A percentile compares a stretch with the other conserved stretches of the same genome.
Evolutionary conservation across 2,329 filamentous ascomycete genomes (phyloP).

Genomic region (Pseudogymnoascus sp.): DNA sequence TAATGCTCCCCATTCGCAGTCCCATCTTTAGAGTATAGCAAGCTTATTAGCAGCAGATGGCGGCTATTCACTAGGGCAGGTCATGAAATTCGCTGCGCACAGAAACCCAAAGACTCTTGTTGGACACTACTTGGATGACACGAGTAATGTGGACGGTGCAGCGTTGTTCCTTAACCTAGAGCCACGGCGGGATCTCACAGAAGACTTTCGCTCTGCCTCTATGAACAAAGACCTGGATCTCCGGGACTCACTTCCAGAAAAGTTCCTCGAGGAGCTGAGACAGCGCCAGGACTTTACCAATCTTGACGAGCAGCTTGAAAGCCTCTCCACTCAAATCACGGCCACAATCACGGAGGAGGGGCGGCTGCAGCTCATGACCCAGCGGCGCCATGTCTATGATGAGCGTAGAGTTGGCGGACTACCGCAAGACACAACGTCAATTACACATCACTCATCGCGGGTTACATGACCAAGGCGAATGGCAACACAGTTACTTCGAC

Average conservation of each 20-base stretch:
- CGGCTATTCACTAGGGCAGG: neutral
- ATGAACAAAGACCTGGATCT: constrained; percentile 8
- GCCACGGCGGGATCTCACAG: neutral
- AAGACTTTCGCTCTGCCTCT: constrained; percentile 9
- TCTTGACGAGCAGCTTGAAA: constrained; percentile 7
- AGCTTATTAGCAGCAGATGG: constrained; percentile 9
- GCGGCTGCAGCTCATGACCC: constrained; percentile 2
- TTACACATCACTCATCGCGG: too few species aligned
- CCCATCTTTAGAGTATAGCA: neutral
- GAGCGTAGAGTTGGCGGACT: constrained; percentile 10
- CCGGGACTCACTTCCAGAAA: constrained; percentile 8
- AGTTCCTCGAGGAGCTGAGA: constrained; percentile 10
- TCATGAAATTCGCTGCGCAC: constrained; percentile 11
- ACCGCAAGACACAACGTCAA: too few species aligned
- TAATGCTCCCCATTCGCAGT: constrained; percentile 8
- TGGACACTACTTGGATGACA: neutral
- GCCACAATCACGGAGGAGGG: too few species aligned
- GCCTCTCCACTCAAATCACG: too few species aligned
- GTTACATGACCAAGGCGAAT: too few species aligned
- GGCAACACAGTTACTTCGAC: constrained; percentile 9
- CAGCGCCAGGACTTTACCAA: neutral
- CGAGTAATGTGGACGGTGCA: neutral
- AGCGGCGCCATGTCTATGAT: constrained; percentile 7
- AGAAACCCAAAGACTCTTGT: constrained; percentile 8
- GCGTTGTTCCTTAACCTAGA: neutral